Base-by-base conservation (phyloP, 495 filamentous ascomycete species). In the Hyaloscypha finlandica region DNA sequence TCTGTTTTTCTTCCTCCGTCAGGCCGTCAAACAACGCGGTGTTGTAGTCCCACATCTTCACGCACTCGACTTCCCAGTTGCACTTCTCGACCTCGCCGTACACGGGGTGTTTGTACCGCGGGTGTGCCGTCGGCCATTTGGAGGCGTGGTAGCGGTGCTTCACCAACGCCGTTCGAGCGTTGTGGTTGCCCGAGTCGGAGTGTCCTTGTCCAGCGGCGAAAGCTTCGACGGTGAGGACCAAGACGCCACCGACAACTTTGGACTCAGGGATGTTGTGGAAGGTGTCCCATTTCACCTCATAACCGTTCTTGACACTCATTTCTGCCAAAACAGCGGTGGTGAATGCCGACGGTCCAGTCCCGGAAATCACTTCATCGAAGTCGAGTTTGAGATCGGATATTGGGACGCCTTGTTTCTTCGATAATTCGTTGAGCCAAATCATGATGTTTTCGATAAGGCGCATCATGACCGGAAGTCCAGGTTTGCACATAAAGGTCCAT, bases 401-500 rank as follows among this genome's bases (percentile, higher is more conserved):
- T 6, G 79, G 71, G 29, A 80, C 79, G 8, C 77, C 77, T 70
- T 89, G 86, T 70, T 83, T 74, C 64, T 74, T 74, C 16, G 86
- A 80, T 16, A 89, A 75, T 8, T 80, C 79, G 37, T 83, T 78
- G 42, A 90, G 78, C 84, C 87, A 89, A 2, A 72, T 70, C 66
- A 87, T 77, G 71, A 89, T 88, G 63, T 84, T 81, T 68, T 89
- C 83, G 32, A 89, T 79, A 14, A 89, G 79, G 16, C 78, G 73
- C 77, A 88, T 80, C 84, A 90, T 85, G 66, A 89, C 83, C 37
- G 85, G 86, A 31, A 84, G 81, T 63, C 81, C 78, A 5, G 86
- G 84, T 73, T 86, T 88, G 76, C 81, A 83, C 77, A 86, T 84
- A 66, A 89, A 87, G 11, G 87, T 89, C 87, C 88, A 90, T 71